phyloP scores from a whole-genome alignment of 2,329 filamentous ascomycete species.

The Talaromyces sp. region DNA sequence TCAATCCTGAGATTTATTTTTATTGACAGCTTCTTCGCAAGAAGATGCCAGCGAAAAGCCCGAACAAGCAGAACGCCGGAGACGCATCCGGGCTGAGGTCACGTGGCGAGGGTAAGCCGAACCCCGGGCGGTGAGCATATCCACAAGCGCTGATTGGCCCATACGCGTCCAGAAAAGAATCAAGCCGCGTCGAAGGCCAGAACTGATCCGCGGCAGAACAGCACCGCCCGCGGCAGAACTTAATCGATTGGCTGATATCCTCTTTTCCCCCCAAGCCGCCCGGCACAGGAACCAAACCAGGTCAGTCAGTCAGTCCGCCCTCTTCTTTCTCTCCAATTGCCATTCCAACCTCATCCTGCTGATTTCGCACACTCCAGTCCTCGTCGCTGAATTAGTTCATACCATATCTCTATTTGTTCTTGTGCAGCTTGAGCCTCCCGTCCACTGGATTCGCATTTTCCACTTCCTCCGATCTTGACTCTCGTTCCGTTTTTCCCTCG shows the following conservation, averaged over 20 bases:
- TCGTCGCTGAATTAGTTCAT: constrained; percentile 2
- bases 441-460: constrained; percentile 15
- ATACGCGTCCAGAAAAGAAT: constrained; percentile 7
- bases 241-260: constrained; percentile 2
- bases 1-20: too few relatives aligned
- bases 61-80: not conserved
- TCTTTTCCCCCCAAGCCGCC: constrained; percentile 13
- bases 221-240: constrained; percentile 9
- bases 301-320: constrained; percentile 5
- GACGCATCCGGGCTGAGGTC: constrained; percentile 14
- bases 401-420: not conserved
- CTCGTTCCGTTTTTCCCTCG: constrained; percentile 11
- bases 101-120: constrained; percentile 12
- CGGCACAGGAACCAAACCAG: constrained; percentile 13
- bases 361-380: not conserved
- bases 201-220: constrained; percentile 12
- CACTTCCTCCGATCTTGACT: constrained; percentile 5
- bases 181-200: constrained; percentile 12
- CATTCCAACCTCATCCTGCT: constrained; percentile 1
- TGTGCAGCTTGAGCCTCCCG: not conserved
- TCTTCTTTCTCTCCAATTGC: constrained; percentile 6
- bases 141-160: not conserved
- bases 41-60: not conserved
- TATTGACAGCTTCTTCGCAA: not conserved
- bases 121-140: constrained; percentile 5